Evolutionary conservation across 2,329 filamentous ascomycete genomes (phyloP), one percentile per base, ranked within the genome.

Genomic region (Phialophora macrospora): DNA sequence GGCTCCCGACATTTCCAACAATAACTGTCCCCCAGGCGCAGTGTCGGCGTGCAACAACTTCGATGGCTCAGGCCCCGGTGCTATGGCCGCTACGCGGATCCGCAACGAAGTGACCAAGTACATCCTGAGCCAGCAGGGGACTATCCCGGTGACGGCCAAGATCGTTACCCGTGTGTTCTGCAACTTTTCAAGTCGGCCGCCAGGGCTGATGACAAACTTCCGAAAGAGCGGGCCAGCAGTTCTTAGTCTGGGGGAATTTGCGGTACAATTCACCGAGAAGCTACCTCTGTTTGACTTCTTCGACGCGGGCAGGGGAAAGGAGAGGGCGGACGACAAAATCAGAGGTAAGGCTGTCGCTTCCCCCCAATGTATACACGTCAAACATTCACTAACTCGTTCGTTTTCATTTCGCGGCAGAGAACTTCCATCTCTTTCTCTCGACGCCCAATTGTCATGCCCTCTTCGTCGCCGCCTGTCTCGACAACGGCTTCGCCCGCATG

Each of bases 301-400:
- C 46, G 69, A 72, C 34, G 66, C 62, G 11, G 70, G 70, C 28
- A 55, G 65, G 24, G 70, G 70, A 11, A 72, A 72, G 56, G 70
- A 72, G 57, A 63, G 70, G 59, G 70, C 66, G 12, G 70, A 72
- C 52, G 66, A 71, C 51, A 72, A 72, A 51, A 72, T 72, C 38
- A 67, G 69, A 64, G 70, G 70, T 68, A 60, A 14, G 26, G 17
- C 51, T 20, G 24, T 20, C 52, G 24, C 12, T 55, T 30, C 11
- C 48, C 48, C 38, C 34, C 2, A 17, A n/a, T 17, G 26, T 8
- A 2, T 17, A 51, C n/a, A 52, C n/a, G 20, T 24, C 48, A 11
- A 17, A 20, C 12, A 9, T 5, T 30, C 2, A 20, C 52, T 20
- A 8, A 28, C 52, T 34, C 5, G 28, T 20, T 7, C 24, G 11